Percentiles rank a stretch among this genome's conserved stretches.
These are phyloP conservation scores for Letharia lupina DNA, from an alignment of 495 filamentous ascomycete species.

Conservation along the genomic window DNA sequence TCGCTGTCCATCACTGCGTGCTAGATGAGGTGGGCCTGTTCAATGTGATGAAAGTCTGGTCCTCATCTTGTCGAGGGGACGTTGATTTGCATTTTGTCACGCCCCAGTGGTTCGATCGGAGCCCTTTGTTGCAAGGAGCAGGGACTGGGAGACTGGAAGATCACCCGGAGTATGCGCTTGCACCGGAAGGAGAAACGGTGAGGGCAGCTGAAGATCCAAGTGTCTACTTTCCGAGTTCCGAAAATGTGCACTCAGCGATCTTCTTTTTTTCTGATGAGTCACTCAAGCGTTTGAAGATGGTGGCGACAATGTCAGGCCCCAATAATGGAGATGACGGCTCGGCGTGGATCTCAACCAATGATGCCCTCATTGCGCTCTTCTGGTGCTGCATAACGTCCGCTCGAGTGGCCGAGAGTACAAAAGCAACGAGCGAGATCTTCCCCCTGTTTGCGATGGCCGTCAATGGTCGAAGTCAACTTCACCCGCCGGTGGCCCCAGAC, in stretches of 20 bases:
- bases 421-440: neutral
- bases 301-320: neutral
- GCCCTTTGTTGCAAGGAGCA: conserved; percentile 13
- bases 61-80: conserved; percentile 15
- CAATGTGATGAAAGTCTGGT: conserved; percentile 16
- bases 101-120: conserved; percentile 15
- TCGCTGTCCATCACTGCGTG: conserved; percentile 39
- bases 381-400: conserved; percentile 21
- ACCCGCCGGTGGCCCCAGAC: conserved; percentile 13
- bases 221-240: neutral
- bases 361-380: conserved; percentile 20
- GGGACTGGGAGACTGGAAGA: conserved; percentile 14
- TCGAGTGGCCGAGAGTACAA: conserved; percentile 1
- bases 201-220: conserved; percentile 10
- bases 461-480: conserved; percentile 11
- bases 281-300: conserved; percentile 5
- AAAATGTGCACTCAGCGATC: conserved; percentile 5
- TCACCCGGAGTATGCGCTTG: conserved; percentile 16
- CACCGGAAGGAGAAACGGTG: conserved; percentile 6
- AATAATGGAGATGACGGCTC: neutral
- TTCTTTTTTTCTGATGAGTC: conserved; percentile 15
- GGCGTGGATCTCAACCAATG: conserved; percentile 17
- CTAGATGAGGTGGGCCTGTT: conserved; percentile 34
- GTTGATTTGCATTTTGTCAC: conserved; percentile 1
- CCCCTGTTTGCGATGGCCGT: conserved; percentile 14